phyloP scores from a whole-genome alignment of 352 stramenopile genomes.

The Pythium plurisporium region DNA sequence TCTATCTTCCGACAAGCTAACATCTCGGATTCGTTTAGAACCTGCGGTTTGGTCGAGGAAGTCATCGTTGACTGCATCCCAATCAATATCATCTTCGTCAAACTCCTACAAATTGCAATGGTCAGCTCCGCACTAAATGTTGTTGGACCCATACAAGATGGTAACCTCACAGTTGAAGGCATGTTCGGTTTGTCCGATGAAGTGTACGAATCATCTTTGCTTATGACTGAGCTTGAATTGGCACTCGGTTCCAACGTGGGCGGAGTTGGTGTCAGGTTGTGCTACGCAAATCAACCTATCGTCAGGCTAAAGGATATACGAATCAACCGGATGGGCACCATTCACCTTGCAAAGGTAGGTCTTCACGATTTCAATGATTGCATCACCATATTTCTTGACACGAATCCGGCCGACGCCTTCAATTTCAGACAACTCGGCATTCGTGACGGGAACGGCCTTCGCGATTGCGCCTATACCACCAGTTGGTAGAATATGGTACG shows the following conservation, averaged over 20 bases:
- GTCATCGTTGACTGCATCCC: constrained; percentile 43
- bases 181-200: too few species aligned
- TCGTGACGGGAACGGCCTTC: constrained; percentile 71
- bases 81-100: constrained; percentile 63
- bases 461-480: constrained; percentile 76
- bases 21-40: constrained; percentile 5
- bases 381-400: constrained; percentile 81
- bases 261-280: constrained; percentile 57
- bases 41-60: constrained; percentile 6
- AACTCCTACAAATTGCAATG: too few species aligned
- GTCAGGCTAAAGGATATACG: too few species aligned
- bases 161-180: too few species aligned
- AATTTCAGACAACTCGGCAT: constrained; percentile 71
- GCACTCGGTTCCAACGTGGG: background rate
- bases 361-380: constrained; percentile 83
- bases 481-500: constrained; percentile 84
- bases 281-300: constrained; percentile 20
- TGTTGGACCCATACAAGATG: too few species aligned
- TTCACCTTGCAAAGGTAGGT: constrained; percentile 70
- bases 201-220: too few species aligned
- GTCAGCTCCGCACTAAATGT: too few species aligned
- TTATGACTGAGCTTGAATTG: too few species aligned
- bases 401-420: constrained; percentile 78
- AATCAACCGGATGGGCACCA: background rate
- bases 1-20: background rate